These are phyloP conservation scores for Smallanthus sonchifolius DNA, from an alignment of 129 eudicot genomes.

Conservation along the genomic window DNA sequence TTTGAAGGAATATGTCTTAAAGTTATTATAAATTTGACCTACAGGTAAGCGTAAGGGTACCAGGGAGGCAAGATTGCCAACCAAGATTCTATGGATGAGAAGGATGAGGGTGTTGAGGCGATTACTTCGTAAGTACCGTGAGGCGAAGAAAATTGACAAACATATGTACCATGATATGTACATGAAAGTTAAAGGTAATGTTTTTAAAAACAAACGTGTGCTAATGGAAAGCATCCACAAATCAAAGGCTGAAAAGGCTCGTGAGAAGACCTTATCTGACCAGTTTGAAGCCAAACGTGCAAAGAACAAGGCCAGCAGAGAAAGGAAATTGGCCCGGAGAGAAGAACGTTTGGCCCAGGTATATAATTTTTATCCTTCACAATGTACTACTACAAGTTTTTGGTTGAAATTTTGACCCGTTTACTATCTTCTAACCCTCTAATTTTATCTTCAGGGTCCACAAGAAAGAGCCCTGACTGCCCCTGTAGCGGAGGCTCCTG, in stretches of 20 bases:
- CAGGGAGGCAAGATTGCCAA: constrained; percentile 37
- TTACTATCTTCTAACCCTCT: background rate
- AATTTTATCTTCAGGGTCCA: constrained; percentile 21
- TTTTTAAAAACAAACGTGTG: constrained; percentile 40
- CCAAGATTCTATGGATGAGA: constrained; percentile 46
- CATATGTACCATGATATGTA: constrained; percentile 43
- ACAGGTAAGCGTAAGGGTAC: constrained; percentile 42
- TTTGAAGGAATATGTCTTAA: background rate
- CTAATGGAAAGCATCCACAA: constrained; percentile 43
- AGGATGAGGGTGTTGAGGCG: constrained; percentile 38
- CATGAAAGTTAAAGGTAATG: constrained; percentile 57
- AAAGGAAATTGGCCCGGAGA: constrained; percentile 36
- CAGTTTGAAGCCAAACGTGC: constrained; percentile 41
- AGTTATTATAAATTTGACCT: background rate
- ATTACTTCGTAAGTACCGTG: constrained; percentile 33
- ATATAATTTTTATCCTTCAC: background rate
- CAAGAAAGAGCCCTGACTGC: constrained; percentile 24
- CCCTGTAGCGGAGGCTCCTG: constrained; percentile 1
- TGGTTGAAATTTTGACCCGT: background rate
- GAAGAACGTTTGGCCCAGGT: constrained; percentile 38
- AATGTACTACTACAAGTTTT: background rate
- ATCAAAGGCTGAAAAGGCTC: constrained; percentile 39
- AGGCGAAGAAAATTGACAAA: constrained; percentile 40
- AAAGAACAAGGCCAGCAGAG: constrained; percentile 42
- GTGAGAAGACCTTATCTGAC: constrained; percentile 40